A percentile compares a stretch with the other conserved stretches of the same genome.
These are phyloP conservation scores for Crithidia brevicula DNA, from an alignment of 208 protist genomes.

Conservation along the genomic window DNA sequence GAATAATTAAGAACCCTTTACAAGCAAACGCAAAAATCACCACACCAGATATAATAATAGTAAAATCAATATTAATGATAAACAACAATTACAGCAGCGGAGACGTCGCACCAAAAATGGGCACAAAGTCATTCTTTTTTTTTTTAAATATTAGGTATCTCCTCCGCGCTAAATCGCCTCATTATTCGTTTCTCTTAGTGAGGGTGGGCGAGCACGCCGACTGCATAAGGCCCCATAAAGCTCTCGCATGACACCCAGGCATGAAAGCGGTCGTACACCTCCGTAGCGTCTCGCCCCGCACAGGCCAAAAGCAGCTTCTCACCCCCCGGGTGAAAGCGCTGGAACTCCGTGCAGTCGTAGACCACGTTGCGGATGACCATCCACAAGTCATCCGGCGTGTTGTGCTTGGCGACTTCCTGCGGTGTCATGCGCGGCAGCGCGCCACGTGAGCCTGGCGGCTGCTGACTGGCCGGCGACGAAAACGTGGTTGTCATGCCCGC, in stretches of 20 bases:
- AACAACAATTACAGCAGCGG: too few species aligned
- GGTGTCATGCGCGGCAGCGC: conserved; percentile 40
- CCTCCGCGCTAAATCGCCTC: background rate
- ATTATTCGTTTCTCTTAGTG: background rate
- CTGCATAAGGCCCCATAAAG: conserved; percentile 59
- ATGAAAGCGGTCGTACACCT: conserved; percentile 70
- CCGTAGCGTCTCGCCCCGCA: conserved; percentile 73
- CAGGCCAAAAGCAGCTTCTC: conserved; percentile 55
- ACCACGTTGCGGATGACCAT: conserved; percentile 74
- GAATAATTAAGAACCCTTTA: too few species aligned
- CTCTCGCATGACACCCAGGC: conserved; percentile 71
- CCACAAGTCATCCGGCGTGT: conserved; percentile 70
- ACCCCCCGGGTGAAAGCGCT: conserved; percentile 75
- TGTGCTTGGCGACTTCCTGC: conserved; percentile 63
- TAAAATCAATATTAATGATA: too few species aligned
- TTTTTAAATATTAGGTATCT: background rate
- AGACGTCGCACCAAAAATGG: too few species aligned
- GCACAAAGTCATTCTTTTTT: background rate
- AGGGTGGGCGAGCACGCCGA: conserved; percentile 36
- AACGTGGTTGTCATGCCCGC: background rate
- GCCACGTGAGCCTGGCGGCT: background rate
- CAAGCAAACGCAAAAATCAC: too few species aligned
- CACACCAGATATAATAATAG: too few species aligned
- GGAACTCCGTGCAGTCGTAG: conserved; percentile 81
- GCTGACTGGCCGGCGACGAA: conserved; percentile 10